Evolutionary conservation across 768 basidiomycete genomes (phyloP).

Genomic region (Pleurotus ostreatus): DNA sequence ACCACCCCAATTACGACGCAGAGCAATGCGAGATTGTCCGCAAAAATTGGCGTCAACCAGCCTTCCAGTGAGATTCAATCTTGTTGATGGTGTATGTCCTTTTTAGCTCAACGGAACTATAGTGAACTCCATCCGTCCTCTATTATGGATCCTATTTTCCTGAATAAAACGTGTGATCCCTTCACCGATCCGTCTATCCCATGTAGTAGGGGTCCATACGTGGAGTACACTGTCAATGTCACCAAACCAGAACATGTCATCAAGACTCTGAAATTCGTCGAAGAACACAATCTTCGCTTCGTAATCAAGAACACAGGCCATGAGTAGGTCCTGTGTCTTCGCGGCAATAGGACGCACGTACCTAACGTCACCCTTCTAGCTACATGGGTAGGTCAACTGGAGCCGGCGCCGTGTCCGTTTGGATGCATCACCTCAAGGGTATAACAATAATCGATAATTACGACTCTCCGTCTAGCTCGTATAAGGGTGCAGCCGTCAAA

Average conservation of each 20-base stretch:
- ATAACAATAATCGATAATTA: conserved; percentile 25
- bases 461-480: neutral
- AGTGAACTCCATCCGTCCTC: conserved; percentile 12
- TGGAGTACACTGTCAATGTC: conserved; percentile 12
- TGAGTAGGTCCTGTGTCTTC: conserved; percentile 12
- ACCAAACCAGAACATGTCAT: conserved; percentile 3
- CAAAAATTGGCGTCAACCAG: neutral
- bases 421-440: conserved; percentile 33
- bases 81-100: neutral
- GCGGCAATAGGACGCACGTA: neutral
- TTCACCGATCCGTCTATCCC: conserved; percentile 10
- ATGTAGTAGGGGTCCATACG: conserved; percentile 15
- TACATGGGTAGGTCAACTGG: conserved; percentile 41
- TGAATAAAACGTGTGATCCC: conserved; percentile 19
- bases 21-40: neutral
- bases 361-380: conserved; percentile 29
- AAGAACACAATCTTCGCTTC: conserved; percentile 28
- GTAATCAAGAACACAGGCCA: conserved; percentile 34
- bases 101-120: neutral
- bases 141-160: conserved; percentile 16
- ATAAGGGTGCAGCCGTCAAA: conserved; percentile 19
- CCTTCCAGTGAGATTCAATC: neutral
- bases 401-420: conserved; percentile 34
- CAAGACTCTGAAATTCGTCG: conserved; percentile 31
- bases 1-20: conserved; percentile 1